Evolutionary conservation across 805 yeast species (phyloP).

Genomic region (Metschnikowia continentalis): DNA sequence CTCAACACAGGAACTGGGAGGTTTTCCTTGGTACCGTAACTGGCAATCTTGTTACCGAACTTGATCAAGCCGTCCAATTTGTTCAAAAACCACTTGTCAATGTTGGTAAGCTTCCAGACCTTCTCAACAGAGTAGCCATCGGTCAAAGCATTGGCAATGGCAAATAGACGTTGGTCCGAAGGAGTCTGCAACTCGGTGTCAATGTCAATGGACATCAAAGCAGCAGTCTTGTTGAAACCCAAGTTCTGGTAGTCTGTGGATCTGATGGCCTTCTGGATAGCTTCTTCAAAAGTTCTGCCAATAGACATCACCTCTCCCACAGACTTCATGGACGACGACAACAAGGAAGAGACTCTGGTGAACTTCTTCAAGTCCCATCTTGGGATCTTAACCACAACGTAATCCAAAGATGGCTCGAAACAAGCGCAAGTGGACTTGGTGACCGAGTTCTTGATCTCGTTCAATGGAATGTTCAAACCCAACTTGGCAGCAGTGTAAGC

Average conservation of each 20-base stretch:
- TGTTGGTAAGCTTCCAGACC: slow-evolving; percentile 85
- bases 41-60: slow-evolving; percentile 60
- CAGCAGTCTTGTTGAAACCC: slow-evolving; percentile 84
- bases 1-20: slow-evolving; percentile 61
- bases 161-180: slow-evolving; percentile 94
- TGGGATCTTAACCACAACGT: slow-evolving; percentile 96
- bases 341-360: slow-evolving; percentile 81
- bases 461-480: slow-evolving; percentile 87
- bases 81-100: slow-evolving; percentile 94
- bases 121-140: slow-evolving; percentile 88
- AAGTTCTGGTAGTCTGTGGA: slow-evolving; percentile 93
- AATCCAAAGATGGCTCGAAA: slow-evolving; percentile 96
- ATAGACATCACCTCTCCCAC: slow-evolving; percentile 99
- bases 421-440: slow-evolving; percentile 93
- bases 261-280: slow-evolving; percentile 95
- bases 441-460: slow-evolving; percentile 88
- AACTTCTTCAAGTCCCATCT: slow-evolving; percentile 98
- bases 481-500: slow-evolving; percentile 98
- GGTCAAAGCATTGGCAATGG: slow-evolving; percentile 90
- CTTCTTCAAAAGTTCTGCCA: slow-evolving; percentile 96
- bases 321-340: slow-evolving; percentile 94
- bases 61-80: slow-evolving; percentile 73
- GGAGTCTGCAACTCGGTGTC: slow-evolving; percentile 94
- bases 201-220: slow-evolving; percentile 85
- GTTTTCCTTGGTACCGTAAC: slow-evolving; percentile 53